Evolutionary conservation across 1,284 basidiomycete genomes (phyloP).

Genomic region (Earliella scabrosa): DNA sequence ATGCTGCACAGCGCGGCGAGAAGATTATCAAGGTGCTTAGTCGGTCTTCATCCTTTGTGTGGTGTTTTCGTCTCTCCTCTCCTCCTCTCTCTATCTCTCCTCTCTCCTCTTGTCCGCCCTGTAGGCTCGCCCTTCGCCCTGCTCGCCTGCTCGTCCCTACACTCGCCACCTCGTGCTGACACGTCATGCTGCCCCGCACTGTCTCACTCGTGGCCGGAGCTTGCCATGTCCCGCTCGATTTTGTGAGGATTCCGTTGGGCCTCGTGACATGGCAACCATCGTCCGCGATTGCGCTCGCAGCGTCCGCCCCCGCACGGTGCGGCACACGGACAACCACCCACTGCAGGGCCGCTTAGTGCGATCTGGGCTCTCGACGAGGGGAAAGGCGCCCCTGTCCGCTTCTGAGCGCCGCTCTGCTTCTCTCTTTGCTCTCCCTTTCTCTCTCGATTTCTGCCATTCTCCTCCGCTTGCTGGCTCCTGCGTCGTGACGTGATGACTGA

Average conservation of each 20-base stretch:
- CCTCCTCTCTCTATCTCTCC: slow-evolving; percentile 14
- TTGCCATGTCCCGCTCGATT: slow-evolving; percentile 23
- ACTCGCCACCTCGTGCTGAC: slow-evolving; percentile 15
- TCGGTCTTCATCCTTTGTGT: slow-evolving; percentile 54
- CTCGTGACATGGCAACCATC: slow-evolving; percentile 25
- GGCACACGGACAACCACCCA: slow-evolving; percentile 7
- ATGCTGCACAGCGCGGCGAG: slow-evolving; percentile 62
- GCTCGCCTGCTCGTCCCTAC: slow-evolving; percentile 14
- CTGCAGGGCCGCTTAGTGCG: slow-evolving; percentile 12
- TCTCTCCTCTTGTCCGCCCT: slow-evolving; percentile 36
- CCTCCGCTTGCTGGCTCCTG: slow-evolving; percentile 27
- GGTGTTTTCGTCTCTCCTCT: slow-evolving; percentile 20
- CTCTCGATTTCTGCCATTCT: neutral
- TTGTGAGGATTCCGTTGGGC: slow-evolving; percentile 9
- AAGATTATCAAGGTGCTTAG: slow-evolving; percentile 91
- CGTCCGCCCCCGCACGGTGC: slow-evolving; percentile 11
- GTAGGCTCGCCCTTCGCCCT: slow-evolving; percentile 28
- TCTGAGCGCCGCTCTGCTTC: slow-evolving; percentile 5
- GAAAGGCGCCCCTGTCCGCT: slow-evolving; percentile 17
- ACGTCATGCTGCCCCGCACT: slow-evolving; percentile 15
- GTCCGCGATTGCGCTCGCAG: slow-evolving; percentile 11
- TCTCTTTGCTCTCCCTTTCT: slow-evolving; percentile 14
- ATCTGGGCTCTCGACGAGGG: slow-evolving; percentile 13
- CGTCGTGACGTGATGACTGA: slow-evolving; percentile 23
- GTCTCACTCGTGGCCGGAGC: slow-evolving; percentile 21